Conservation (phyloP, 1,284 basidiomycete species). For the Fomitopsis palustris region DNA sequence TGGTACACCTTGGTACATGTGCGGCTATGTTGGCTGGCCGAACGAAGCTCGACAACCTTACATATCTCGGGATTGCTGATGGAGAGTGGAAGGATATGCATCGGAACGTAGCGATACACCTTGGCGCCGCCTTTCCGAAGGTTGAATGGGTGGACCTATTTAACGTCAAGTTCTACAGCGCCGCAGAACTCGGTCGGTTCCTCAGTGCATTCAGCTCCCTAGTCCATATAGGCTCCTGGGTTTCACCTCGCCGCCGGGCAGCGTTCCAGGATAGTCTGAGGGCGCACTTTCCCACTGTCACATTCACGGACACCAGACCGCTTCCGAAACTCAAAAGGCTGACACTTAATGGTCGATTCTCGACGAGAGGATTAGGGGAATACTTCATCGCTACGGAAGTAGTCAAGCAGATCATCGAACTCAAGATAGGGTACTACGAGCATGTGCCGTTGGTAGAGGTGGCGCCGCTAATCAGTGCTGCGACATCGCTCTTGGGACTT, state of each 20-base stretch:
- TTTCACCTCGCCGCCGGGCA: background rate
- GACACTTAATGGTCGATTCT: background rate
- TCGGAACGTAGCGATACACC: background rate
- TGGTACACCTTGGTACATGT: background rate
- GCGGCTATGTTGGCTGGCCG: background rate
- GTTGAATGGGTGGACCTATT: background rate
- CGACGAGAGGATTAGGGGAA: background rate
- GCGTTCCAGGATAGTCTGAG: background rate
- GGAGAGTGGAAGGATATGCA: background rate
- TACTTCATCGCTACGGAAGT: background rate
- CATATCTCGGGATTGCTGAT: background rate
- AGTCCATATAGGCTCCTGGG: background rate
- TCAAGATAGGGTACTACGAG: background rate
- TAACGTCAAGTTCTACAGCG: background rate
- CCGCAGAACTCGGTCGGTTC: background rate
- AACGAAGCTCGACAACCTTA: background rate
- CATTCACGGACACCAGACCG: background rate
- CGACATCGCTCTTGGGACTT: background rate
- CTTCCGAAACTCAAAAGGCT: background rate
- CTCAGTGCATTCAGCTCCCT: background rate
- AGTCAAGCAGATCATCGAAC: background rate
- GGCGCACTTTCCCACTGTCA: background rate
- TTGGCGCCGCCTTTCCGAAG: background rate
- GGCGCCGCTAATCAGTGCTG: background rate
- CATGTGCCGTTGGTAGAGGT: background rate